phyloP scores from a whole-genome alignment of 371 early-diverging fungal species.

The Rhizopus delemar region DNA sequence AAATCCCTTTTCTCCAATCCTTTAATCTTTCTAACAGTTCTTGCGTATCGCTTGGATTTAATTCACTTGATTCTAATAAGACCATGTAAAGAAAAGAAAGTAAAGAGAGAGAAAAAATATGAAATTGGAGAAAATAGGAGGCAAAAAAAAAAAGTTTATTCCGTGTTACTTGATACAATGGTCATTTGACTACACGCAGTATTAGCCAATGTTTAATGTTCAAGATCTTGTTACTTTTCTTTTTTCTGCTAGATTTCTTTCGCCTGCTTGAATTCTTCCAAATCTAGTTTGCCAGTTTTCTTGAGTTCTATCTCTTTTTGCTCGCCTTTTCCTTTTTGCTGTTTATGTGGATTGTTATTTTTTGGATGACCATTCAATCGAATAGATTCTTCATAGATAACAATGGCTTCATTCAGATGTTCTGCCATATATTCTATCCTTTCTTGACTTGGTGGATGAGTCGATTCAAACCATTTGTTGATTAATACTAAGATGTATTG shows the following conservation, averaged over 20 bases:
- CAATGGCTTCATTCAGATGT: conserved; percentile 42
- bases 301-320: background rate
- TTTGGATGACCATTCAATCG: conserved; percentile 42
- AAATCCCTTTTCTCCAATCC: conserved; percentile 41
- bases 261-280: no score
- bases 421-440: conserved; percentile 45
- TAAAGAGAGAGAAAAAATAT: background rate
- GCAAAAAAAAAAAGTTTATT: background rate
- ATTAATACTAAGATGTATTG: no score
- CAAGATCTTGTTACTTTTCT: background rate
- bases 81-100: conserved; percentile 6
- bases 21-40: conserved; percentile 24
- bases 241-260: no score
- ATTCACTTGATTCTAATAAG: conserved; percentile 6
- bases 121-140: background rate
- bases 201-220: background rate
- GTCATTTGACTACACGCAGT: background rate
- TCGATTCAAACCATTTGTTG: conserved; percentile 49
- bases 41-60: conserved; percentile 24
- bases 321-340: background rate
- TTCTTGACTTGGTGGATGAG: conserved; percentile 49
- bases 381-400: conserved; percentile 36
- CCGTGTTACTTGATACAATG: conserved; percentile 1
- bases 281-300: no score
- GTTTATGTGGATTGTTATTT: background rate